Evolutionary conservation across 2,329 filamentous ascomycete genomes (phyloP), one percentile per base, ranked within the genome.

Genomic region (Ophiocordyceps polyrhachis-furcata): DNA sequence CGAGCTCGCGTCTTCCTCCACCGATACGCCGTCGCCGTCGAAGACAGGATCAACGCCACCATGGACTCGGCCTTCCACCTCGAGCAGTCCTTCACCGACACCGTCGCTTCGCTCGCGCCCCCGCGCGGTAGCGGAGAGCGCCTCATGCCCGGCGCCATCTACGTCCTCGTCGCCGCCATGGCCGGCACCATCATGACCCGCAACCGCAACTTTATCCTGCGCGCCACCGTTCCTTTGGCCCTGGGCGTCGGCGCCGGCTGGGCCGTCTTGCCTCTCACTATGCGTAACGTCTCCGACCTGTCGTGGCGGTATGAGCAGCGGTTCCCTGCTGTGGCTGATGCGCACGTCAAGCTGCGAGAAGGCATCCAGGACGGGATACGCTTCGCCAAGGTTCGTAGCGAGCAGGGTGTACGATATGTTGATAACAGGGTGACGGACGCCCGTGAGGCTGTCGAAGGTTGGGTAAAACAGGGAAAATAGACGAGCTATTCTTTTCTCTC

Each of bases 81-180:
- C 52, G 91, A 98, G 70, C 79, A 83, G 61, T 83, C 79, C 58
- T 88, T 96, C 68, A 93, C 89, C 55, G 76, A 74, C 63, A 96
- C 91, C 49, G 65, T 98, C 53, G 85, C 88, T 47, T 87, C 83
- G 20, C 74, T 98, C 37, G 91, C 88, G 19, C 91, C 91, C 28
- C 71, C 87, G 35, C 81, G 80, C 56, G 82, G 89, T 64, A 84
- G 79, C 48, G 84, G 83, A 60, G 91, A 98, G 70, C 79, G 79
- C 58, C 73, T 98, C 46, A 79, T 96, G 65, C 91, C 91, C 31
- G 89, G 89, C 23, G 71, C 79, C 48, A 77, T 96, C 53, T 96
- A 96, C 66, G 87, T 96, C 42, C 74, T 95, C 28, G 88, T 98
- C 42, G 81, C 88, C 40, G 80, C 85, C 55, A 95, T 98, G 88